A percentile compares a stretch with the other conserved stretches of the same genome.
Evolutionary conservation across 1,284 basidiomycete genomes (phyloP).

Genomic region (Heterobasidion occidentale): DNA sequence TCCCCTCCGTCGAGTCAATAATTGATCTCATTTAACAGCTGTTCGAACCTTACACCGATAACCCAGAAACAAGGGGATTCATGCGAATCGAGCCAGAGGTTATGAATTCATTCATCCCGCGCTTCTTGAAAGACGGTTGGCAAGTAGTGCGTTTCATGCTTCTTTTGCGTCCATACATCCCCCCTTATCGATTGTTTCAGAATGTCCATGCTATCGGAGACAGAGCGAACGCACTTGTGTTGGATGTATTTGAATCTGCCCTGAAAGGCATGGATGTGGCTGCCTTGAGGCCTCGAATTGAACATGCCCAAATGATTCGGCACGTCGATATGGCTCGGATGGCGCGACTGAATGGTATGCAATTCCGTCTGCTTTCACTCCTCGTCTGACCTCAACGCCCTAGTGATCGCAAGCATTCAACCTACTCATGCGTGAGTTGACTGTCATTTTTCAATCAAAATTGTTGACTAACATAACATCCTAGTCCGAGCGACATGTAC

Average conservation of each 20-base stretch:
- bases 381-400: slow-evolving; percentile 2
- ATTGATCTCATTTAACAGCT: slow-evolving; percentile 30
- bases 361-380: slow-evolving; percentile 9
- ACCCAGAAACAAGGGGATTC: slow-evolving; percentile 68
- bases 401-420: slow-evolving; percentile 76
- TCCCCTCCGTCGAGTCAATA: neutral
- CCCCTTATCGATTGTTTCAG: slow-evolving; percentile 26
- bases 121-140: slow-evolving; percentile 72
- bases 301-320: slow-evolving; percentile 85
- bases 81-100: slow-evolving; percentile 64
- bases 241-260: slow-evolving; percentile 74
- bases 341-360: slow-evolving; percentile 65
- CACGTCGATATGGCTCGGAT: slow-evolving; percentile 66
- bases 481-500: slow-evolving; percentile 81
- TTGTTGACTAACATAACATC: neutral
- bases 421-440: slow-evolving; percentile 78
- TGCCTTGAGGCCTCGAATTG: slow-evolving; percentile 72
- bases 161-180: neutral
- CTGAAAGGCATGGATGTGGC: slow-evolving; percentile 50
- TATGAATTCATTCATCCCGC: slow-evolving; percentile 56
- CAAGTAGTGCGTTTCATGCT: slow-evolving; percentile 54
- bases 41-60: slow-evolving; percentile 77
- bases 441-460: neutral
- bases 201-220: slow-evolving; percentile 92
- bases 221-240: slow-evolving; percentile 77